Base-by-base conservation (phyloP, 768 basidiomycete species). In the Tylopilus balloui region DNA sequence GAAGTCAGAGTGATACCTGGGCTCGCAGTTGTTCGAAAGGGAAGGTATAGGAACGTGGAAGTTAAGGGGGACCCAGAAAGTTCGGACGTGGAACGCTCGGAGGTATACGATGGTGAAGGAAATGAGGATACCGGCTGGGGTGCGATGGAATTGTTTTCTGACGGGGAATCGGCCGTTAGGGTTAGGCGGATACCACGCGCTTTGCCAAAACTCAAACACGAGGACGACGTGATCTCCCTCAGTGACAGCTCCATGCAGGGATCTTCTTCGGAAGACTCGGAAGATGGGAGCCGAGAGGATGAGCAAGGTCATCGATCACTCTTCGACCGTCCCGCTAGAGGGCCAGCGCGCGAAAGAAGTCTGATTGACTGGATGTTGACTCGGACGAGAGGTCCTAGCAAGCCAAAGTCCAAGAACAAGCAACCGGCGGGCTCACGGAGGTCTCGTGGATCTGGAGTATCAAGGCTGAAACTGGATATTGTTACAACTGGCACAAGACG, bases 341-440 rank as follows among this genome's bases (percentile, higher is more conserved):
- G 53, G 9, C 60, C 62, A 19, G 62, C 60, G 21, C 65, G 57
- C 47, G 72, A 69, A 63, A 74, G 60, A 62, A 79, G 72, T 57
- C 61, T 85, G 44, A 84, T 88, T 40, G 83, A 88, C 55, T 80
- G 79, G 61, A 88, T 88, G 86, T 58, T 88, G 41, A 70, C 71
- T 13, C 71, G 76, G 40, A 74, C 75, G 2, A 52, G 63, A 54
- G 47, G 47, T 29, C 25, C 55, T 62, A 46, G 31, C 14, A 41
- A 32, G 45, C 34, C 50, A 37, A 47, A 63, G 34, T 9, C 54
- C 34, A 59, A 47, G 49, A 19, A 13, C 8, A 57, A 60, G 46
- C 48, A 56, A 29, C 27, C 55, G 20, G 43, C 37, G 27, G 35
- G 42, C 28, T 45, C 56, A 25, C 54, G 46, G 7, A 65, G 45